Conservation (phyloP, 2,329 filamentous ascomycete species). For the Verticillium nonalfalfae region DNA sequence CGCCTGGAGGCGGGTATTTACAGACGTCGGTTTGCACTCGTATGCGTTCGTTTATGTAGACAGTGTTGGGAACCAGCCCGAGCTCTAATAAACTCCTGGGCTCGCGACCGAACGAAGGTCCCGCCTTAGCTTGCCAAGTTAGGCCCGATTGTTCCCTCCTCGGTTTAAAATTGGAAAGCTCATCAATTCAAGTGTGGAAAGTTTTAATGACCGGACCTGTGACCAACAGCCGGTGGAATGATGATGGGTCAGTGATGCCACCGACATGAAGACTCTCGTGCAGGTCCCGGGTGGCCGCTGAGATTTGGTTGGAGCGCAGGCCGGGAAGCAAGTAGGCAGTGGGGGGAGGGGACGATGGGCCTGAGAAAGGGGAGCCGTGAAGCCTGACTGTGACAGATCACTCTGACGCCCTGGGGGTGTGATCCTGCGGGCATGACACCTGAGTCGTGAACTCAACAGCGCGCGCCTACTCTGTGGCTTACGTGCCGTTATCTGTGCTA, state of each 20-base stretch:
- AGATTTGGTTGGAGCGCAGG: too few relatives aligned
- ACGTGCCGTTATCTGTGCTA: too few relatives aligned
- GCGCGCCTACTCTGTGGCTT: too few relatives aligned
- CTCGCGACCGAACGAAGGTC: neutral
- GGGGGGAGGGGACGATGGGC: too few relatives aligned
- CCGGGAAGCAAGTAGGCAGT: too few relatives aligned
- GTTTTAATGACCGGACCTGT: too few relatives aligned
- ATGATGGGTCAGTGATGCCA: neutral
- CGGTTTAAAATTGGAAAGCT: neutral
- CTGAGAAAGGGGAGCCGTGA: neutral
- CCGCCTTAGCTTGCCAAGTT: neutral
- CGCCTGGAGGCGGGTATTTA: too few relatives aligned
- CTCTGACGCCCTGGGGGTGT: too few relatives aligned
- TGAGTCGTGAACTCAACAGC: too few relatives aligned
- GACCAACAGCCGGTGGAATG: neutral
- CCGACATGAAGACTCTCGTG: neutral
- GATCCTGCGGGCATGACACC: too few relatives aligned
- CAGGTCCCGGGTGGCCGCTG: neutral
- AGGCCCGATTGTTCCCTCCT: neutral
- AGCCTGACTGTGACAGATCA: neutral
- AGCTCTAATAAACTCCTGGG: neutral
- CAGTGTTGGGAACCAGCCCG: neutral
- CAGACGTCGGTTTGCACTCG: neutral
- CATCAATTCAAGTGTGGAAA: neutral
- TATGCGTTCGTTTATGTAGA: neutral